Conservation (phyloP, 352 stramenopile genomes). For the Phytophthora melonis region DNA sequence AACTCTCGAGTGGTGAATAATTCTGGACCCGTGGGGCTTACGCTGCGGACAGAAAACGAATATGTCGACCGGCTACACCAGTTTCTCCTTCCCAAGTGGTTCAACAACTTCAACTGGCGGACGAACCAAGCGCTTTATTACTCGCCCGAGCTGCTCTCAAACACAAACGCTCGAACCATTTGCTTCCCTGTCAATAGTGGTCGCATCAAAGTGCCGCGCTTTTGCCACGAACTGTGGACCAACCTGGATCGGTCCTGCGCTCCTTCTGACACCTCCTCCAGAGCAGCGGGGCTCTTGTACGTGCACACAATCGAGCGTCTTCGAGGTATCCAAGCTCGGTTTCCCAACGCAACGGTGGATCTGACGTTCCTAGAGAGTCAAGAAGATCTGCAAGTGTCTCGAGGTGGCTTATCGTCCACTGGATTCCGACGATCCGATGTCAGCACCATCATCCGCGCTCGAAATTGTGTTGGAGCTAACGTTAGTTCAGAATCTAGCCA, state of each 20-base stretch:
- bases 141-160: slow-evolving; percentile 21
- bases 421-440: slow-evolving; percentile 34
- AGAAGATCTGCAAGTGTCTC: slow-evolving; percentile 35
- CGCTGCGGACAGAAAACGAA: slow-evolving; percentile 32
- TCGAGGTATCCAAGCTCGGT: slow-evolving; percentile 12
- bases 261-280: neutral
- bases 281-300: slow-evolving; percentile 20
- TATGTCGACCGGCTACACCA: slow-evolving; percentile 58
- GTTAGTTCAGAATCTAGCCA: slow-evolving; percentile 13
- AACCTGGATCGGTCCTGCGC: slow-evolving; percentile 32
- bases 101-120: slow-evolving; percentile 38
- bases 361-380: slow-evolving; percentile 36
- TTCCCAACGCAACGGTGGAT: slow-evolving; percentile 25
- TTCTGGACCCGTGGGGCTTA: slow-evolving; percentile 6
- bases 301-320: slow-evolving; percentile 21
- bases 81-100: slow-evolving; percentile 44
- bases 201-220: neutral
- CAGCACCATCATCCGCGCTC: slow-evolving; percentile 36
- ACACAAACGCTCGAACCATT: neutral
- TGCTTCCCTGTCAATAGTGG: slow-evolving; percentile 32
- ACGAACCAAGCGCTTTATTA: slow-evolving; percentile 48
- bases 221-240: slow-evolving; percentile 38
- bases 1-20: neutral
- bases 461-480: slow-evolving; percentile 29
- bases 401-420: slow-evolving; percentile 1